Conservation (phyloP, 73 alveolate species). For the Paramecium tetraurelia region DNA sequence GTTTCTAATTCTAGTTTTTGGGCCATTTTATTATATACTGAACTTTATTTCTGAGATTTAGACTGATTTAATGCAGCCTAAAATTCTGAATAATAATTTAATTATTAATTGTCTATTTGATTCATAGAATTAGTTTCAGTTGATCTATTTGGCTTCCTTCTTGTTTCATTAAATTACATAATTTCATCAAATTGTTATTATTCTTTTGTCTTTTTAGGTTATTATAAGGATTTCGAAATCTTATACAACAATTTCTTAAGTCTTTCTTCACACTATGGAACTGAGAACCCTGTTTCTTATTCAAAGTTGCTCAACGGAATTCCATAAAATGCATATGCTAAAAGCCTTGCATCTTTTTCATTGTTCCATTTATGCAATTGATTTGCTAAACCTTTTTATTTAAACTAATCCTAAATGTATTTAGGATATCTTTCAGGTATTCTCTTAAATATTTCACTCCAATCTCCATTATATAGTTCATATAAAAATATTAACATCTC, state of each 20-base stretch:
- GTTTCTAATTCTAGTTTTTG: neutral
- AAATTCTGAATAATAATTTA: neutral
- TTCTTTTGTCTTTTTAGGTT: neutral
- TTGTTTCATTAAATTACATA: neutral
- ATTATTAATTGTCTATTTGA: neutral
- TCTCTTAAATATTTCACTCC: neutral
- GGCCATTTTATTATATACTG: neutral
- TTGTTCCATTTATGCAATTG: neutral
- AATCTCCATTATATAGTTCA: conserved; percentile 35
- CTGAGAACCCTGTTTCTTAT: neutral
- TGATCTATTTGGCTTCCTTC: neutral
- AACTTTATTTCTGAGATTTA: neutral
- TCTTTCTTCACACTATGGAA: neutral
- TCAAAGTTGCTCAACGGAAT: neutral
- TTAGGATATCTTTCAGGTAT: neutral
- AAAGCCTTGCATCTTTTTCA: neutral
- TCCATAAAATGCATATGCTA: neutral
- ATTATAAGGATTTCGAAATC: neutral
- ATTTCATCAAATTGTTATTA: neutral
- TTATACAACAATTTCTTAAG: neutral
- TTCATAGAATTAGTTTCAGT: neutral
- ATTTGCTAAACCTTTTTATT: neutral
- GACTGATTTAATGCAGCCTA: neutral
- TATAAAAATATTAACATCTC: neutral
- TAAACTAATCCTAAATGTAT: neutral